Evolutionary conservation across 768 basidiomycete genomes (phyloP).

Genomic region (Tulasnella sp.): DNA sequence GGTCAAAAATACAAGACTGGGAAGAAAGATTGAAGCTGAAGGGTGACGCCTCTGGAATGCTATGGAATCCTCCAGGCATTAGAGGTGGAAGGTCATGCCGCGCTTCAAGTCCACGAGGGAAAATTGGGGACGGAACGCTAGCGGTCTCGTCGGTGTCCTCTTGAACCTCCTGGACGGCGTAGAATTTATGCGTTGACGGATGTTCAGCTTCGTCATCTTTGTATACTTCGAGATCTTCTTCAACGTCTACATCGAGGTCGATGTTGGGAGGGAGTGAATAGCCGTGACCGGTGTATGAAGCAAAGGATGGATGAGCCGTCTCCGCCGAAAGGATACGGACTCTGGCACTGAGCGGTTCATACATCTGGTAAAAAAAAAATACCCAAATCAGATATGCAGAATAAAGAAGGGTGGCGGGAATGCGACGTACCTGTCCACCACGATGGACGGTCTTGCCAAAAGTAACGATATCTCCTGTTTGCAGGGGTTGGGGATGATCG

Average conservation of each 20-base stretch:
- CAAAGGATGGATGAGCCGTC: neutral
- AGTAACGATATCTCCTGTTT: slow-evolving; percentile 22
- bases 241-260: neutral
- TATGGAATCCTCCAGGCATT: neutral
- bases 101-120: neutral
- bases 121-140: neutral
- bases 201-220: slow-evolving; percentile 9
- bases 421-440: slow-evolving; percentile 14
- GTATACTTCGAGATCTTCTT: neutral
- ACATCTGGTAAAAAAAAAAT: neutral
- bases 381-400: neutral
- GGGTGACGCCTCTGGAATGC: neutral
- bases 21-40: neutral
- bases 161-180: slow-evolving; percentile 5
- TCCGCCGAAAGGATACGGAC: neutral
- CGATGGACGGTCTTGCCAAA: slow-evolving; percentile 24
- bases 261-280: slow-evolving; percentile 21
- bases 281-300: slow-evolving; percentile 14
- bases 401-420: neutral
- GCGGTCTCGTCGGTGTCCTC: neutral
- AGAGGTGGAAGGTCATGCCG: neutral
- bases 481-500: neutral
- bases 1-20: neutral
- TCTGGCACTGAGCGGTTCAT: slow-evolving; percentile 13
- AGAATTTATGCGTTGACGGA: slow-evolving; percentile 19